Percentiles rank a stretch among this genome's conserved stretches.
Conservation (phyloP, 2,329 filamentous ascomycete species). For the Aulographum hederae region DNA sequence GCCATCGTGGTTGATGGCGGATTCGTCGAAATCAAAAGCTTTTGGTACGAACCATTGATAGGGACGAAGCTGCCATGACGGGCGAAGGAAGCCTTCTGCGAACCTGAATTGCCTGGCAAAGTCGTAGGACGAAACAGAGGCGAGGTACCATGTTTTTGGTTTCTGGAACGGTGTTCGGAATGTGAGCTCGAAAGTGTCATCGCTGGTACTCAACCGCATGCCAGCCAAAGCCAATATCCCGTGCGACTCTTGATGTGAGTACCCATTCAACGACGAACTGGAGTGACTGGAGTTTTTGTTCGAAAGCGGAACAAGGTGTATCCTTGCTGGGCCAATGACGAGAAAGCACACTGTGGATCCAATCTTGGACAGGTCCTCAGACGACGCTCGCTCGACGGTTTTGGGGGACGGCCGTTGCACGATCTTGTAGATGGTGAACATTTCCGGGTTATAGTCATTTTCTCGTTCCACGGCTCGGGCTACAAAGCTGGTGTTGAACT, state of each 20-base stretch:
- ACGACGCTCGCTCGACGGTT: slow-evolving; percentile 35
- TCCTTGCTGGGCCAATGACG: slow-evolving; percentile 48
- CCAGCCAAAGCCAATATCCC: slow-evolving; percentile 45
- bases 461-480: slow-evolving; percentile 44
- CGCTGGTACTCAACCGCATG: slow-evolving; percentile 38
- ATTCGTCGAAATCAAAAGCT: slow-evolving; percentile 26
- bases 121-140: slow-evolving; percentile 44
- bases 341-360: slow-evolving; percentile 49
- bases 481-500: slow-evolving; percentile 42
- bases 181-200: slow-evolving; percentile 48
- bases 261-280: slow-evolving; percentile 32
- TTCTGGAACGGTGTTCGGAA: slow-evolving; percentile 33
- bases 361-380: slow-evolving; percentile 47
- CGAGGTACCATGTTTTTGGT: slow-evolving; percentile 38
- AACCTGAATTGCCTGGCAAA: slow-evolving; percentile 44
- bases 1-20: slow-evolving; percentile 10
- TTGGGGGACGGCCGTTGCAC: slow-evolving; percentile 40
- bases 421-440: slow-evolving; percentile 51
- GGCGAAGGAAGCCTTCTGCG: slow-evolving; percentile 43
- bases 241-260: slow-evolving; percentile 34
- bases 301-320: slow-evolving; percentile 48
- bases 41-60: slow-evolving; percentile 41
- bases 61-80: slow-evolving; percentile 45
- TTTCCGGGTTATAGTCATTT: slow-evolving; percentile 47
- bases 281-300: slow-evolving; percentile 36